Conservation (phyloP, 2,329 filamentous ascomycete genomes). For the Proliferodiscus dingleyae region DNA sequence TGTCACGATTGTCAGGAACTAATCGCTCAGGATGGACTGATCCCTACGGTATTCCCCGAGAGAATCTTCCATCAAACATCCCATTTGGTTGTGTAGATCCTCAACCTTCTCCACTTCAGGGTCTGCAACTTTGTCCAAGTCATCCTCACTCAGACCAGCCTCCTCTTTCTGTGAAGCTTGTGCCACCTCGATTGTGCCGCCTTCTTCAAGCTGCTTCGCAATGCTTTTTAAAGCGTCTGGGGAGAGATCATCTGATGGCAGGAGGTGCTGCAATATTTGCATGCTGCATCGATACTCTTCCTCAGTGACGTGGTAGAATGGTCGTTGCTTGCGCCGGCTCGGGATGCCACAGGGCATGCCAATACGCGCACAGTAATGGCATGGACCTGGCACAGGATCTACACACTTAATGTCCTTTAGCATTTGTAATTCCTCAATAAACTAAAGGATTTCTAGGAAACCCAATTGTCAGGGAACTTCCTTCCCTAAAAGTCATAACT, state of each 20-base stretch:
- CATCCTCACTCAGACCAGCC: neutral
- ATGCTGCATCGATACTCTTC: conserved; percentile 20
- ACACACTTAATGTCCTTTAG: conserved; percentile 12
- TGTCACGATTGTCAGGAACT: neutral
- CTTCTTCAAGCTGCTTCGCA: conserved; percentile 10
- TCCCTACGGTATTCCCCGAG: conserved; percentile 19
- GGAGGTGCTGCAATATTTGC: conserved; percentile 16
- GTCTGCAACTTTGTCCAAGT: neutral
- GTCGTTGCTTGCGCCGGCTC: conserved; percentile 14
- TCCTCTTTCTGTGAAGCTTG: neutral
- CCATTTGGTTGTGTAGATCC: conserved; percentile 17
- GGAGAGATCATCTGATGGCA: conserved; percentile 15
- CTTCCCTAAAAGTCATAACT: neutral
- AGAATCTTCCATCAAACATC: conserved; percentile 20
- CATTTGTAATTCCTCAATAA: too few relatives aligned
- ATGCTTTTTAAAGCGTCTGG: conserved; percentile 12
- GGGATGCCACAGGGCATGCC: conserved; percentile 16
- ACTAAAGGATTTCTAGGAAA: too few relatives aligned
- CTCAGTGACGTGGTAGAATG: conserved; percentile 21
- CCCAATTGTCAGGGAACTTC: too few relatives aligned
- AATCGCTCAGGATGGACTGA: too few relatives aligned
- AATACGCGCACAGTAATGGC: conserved; percentile 19
- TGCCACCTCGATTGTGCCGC: neutral
- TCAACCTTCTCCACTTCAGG: conserved; percentile 13
- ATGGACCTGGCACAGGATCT: conserved; percentile 20